These are phyloP conservation scores for Tulasnella sp. DNA, from an alignment of 768 basidiomycete genomes.

Conservation along the genomic window DNA sequence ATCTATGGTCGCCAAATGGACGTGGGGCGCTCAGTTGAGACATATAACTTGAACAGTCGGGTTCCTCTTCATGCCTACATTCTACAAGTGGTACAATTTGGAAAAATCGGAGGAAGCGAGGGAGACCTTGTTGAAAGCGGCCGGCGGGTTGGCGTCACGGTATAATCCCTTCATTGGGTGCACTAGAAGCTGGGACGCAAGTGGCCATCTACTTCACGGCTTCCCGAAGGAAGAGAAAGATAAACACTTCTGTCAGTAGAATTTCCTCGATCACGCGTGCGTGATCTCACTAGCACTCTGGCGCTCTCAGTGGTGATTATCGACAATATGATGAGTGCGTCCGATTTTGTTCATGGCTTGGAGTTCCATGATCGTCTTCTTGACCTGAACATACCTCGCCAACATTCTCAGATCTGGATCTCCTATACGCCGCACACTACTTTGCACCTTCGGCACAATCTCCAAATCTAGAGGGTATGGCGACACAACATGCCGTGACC, in stretches of 20 bases:
- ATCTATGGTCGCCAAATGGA: not conserved
- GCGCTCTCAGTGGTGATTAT: constrained; percentile 9
- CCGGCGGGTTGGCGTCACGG: not conserved
- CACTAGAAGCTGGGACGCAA: constrained; percentile 5
- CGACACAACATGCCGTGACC: not conserved
- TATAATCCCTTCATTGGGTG: not conserved
- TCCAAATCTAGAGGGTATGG: not conserved
- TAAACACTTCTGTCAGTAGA: constrained; percentile 6
- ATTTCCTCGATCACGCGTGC: not conserved
- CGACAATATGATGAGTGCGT: constrained; percentile 11
- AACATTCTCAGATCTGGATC: not conserved
- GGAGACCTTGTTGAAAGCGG: not conserved
- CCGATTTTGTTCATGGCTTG: too few species aligned
- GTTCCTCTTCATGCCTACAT: constrained; percentile 10
- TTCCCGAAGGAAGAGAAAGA: constrained; percentile 1
- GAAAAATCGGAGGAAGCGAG: not conserved
- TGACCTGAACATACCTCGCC: not conserved
- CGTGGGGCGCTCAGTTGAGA: not conserved
- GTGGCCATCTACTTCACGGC: not conserved
- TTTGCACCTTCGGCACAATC: too few species aligned
- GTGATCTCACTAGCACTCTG: not conserved
- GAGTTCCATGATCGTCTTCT: too few species aligned
- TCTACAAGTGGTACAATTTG: constrained; percentile 1
- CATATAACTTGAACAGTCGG: not conserved
- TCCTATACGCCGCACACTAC: not conserved